Percentiles rank a stretch among this genome's conserved stretches.
Conservation (phyloP, 257 asterid genomes). For the Marsdenia floribunda region DNA sequence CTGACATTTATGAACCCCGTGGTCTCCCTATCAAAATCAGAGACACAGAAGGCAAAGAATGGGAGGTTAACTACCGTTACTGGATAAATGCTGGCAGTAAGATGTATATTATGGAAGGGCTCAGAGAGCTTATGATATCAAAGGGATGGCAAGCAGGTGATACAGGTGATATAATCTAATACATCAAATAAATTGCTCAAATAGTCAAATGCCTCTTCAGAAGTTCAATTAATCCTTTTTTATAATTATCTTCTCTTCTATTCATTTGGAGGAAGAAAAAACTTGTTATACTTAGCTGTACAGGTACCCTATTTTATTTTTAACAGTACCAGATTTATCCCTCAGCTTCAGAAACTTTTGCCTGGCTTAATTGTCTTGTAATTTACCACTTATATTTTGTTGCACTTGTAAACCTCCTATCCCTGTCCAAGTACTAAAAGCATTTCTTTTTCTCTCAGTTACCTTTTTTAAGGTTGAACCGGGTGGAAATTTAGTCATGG, state of each 20-base stretch:
- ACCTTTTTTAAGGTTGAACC: slow-evolving; percentile 66
- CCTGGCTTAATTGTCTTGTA: background rate
- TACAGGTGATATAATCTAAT: slow-evolving; percentile 35
- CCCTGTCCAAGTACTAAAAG: background rate
- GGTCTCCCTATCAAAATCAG: slow-evolving; percentile 47
- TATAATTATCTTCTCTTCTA: background rate
- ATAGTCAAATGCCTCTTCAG: background rate
- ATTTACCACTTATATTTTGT: background rate
- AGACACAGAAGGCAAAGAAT: slow-evolving; percentile 63
- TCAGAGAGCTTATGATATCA: slow-evolving; percentile 53
- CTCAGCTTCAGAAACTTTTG: background rate
- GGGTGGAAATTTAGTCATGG: slow-evolving; percentile 54
- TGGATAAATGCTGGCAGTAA: slow-evolving; percentile 52
- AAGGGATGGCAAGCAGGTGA: slow-evolving; percentile 71
- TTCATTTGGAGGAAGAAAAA: background rate
- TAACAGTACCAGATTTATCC: background rate
- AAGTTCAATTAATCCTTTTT: background rate
- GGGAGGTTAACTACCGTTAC: slow-evolving; percentile 58
- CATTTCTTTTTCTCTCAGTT: slow-evolving; percentile 30
- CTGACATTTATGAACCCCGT: slow-evolving; percentile 48
- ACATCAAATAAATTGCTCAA: background rate
- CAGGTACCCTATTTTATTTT: background rate
- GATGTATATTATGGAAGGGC: slow-evolving; percentile 65
- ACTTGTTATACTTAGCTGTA: background rate
- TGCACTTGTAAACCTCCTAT: background rate